Evolutionary conservation across 1,284 basidiomycete species (phyloP), one percentile per base, ranked within the genome.

Genomic region (Phylloboletellus chloephorus): DNA sequence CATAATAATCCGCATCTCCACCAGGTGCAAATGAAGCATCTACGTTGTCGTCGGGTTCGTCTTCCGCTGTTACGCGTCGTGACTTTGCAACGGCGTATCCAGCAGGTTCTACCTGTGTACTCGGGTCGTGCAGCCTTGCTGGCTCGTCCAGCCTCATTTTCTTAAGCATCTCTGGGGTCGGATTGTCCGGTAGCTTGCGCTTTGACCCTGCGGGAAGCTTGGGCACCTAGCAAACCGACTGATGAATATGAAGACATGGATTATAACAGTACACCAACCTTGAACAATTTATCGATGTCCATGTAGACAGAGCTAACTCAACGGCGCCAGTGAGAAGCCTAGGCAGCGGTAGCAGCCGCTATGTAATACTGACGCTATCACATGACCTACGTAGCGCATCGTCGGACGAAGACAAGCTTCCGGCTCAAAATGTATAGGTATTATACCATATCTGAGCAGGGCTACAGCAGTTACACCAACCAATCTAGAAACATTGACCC

Each of bases 1-100:
- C 77, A 55, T 87, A 93, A 57, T 93, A 92, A 58, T 94, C 90
- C 0, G 88, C 86, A 51, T 92, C 88, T 20, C 81, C 83, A 7
- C 86, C 85, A 4, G 87, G 82, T 1, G 85, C 87, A 63, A 89
- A 88, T 41, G 71, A 66, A 2, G 49, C 66, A 12, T 69, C 67
- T 12, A 62, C 61, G n/a, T 69, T 67, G 21, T 73, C 72, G 16
- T 79, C 72, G 11, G 68, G 67, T 16, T 64, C 73, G 41, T 82
- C 79, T 53, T 78, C 72, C 4, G 88, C 74, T 0, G 73, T 78
- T 4, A 66, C 68, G 29, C 67, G 68, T 48, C 74, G 67, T 46
- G 64, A 56, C 59, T 56, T 71, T 43, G 43, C 19, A 35, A 5
- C 22, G 30, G 43, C 13, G 19, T n/a, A 28, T 19, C 24, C 31